Base-by-base conservation (phyloP, 192 early-diverging fungal genomes). In the Obelidium mucronatum region DNA sequence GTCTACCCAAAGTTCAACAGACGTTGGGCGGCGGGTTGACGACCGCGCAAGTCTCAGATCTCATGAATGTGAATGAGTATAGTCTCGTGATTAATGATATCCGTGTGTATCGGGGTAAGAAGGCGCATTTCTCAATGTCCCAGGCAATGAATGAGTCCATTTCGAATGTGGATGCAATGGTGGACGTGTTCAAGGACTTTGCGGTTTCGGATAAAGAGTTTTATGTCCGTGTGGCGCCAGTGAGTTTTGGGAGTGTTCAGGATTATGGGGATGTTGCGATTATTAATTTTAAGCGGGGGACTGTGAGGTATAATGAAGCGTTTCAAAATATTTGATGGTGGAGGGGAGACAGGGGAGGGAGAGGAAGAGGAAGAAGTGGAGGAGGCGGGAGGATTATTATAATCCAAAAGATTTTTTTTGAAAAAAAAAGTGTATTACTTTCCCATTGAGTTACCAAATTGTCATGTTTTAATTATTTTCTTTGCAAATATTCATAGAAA, bases 141-240 rank as follows among this genome's bases (percentile, higher is more conserved):
- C 17, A 30, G 30, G 66, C 64, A 26, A 59, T 69, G 2, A 8
- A 44, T 13, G 44, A 26, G 17, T 26, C 22, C 31, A 39, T 39
- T 1, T 22, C 34, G 24, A 40, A 34, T 22, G 31, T 31, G 40
- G 67, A 53, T 17, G 8, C 40, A 53, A 56, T 72, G 11, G 53
- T 58, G 11, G 30, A 26, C 2, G 51, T 55, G 54, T 59, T 72
- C 34, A 15, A 56, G 13, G 8, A 19, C 1, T 22, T 22, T 5
- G 22, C 26, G 4, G 36, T 35, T 17, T n/a, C 63, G 11, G 73
- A 5, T 2, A 5, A 39, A 36, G 54, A 26, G 6, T 78, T 55
- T 24, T 82, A 82, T 66, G 54, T 76, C 55, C 33, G 81, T 4
- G 78, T 82, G 2, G 73, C 81, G n/a, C 74, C 78, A 4, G 74